A percentile compares a stretch with the other conserved stretches of the same genome.
Conservation (phyloP, 192 early-diverging fungal species). For the Dispira simplex region DNA sequence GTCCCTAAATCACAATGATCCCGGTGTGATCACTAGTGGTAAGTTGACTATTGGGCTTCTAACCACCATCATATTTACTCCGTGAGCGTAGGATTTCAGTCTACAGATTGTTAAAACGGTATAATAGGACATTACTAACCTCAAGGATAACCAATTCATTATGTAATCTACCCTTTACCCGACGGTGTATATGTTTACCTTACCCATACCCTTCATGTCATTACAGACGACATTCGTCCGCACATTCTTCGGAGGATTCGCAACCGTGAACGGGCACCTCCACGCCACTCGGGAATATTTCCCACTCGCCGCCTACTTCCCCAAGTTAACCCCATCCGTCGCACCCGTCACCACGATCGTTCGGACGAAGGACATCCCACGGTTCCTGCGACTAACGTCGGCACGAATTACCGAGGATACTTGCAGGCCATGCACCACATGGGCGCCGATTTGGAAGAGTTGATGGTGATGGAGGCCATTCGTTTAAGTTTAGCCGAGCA, state of each 20-base stretch:
- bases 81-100: conserved; percentile 13
- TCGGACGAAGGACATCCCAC: conserved; percentile 11
- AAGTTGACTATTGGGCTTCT: background rate
- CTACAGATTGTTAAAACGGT: conserved; percentile 15
- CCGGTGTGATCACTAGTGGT: conserved; percentile 56
- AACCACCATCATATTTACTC: background rate
- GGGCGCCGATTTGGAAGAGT: conserved; percentile 76
- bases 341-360: conserved; percentile 12
- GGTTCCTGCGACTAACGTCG: background rate
- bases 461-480: conserved; percentile 88
- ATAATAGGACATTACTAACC: conserved; percentile 14
- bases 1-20: conserved; percentile 30
- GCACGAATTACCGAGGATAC: conserved; percentile 40
- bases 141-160: background rate
- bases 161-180: background rate
- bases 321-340: background rate
- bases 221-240: conserved; percentile 51
- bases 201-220: background rate
- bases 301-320: background rate
- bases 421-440: conserved; percentile 52
- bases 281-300: conserved; percentile 3
- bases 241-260: conserved; percentile 15
- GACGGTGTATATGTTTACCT: background rate
- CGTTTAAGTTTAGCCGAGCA: conserved; percentile 52
- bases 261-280: background rate